These are phyloP conservation scores for Chrysoporthe deuterocubensis DNA, from an alignment of 2,329 filamentous ascomycete species.

Conservation along the genomic window DNA sequence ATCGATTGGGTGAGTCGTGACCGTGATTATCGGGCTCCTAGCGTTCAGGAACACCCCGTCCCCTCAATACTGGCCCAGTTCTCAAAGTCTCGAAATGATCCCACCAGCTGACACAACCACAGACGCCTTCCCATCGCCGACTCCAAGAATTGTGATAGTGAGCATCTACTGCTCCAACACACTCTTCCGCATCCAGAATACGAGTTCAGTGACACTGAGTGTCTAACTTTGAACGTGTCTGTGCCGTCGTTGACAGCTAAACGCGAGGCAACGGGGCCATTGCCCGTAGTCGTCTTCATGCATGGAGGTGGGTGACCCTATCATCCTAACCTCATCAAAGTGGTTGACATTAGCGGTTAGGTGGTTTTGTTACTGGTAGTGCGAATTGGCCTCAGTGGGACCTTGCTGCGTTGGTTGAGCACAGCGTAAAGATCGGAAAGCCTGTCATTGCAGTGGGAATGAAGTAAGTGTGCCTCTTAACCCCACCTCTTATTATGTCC, in stretches of 20 bases:
- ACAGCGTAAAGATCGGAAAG: conserved; percentile 46
- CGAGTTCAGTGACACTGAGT: conserved; percentile 50
- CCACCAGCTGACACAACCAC: background rate
- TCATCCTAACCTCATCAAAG: background rate
- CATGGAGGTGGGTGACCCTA: conserved; percentile 47
- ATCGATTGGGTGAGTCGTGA: conserved; percentile 39
- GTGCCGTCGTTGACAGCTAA: conserved; percentile 40
- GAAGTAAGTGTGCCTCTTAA: conserved; percentile 41
- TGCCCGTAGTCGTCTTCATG: conserved; percentile 57
- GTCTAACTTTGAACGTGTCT: conserved; percentile 57
- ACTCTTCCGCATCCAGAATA: conserved; percentile 44
- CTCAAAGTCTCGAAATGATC: too few relatives aligned
- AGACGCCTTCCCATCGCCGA: conserved; percentile 45
- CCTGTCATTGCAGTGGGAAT: conserved; percentile 52
- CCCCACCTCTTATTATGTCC: background rate
- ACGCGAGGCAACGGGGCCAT: conserved; percentile 32
- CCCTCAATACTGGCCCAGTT: background rate
- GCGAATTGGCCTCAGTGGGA: conserved; percentile 59
- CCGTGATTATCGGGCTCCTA: background rate
- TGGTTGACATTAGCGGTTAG: background rate
- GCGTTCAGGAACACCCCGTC: background rate
- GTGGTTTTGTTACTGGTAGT: conserved; percentile 51
- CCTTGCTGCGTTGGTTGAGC: conserved; percentile 46
- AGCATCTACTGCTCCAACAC: conserved; percentile 54
- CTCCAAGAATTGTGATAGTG: conserved; percentile 46